Evolutionary conservation across 805 yeast genomes (phyloP), one percentile per base, ranked within the genome.

Genomic region (Kodamaea neixiangensis): DNA sequence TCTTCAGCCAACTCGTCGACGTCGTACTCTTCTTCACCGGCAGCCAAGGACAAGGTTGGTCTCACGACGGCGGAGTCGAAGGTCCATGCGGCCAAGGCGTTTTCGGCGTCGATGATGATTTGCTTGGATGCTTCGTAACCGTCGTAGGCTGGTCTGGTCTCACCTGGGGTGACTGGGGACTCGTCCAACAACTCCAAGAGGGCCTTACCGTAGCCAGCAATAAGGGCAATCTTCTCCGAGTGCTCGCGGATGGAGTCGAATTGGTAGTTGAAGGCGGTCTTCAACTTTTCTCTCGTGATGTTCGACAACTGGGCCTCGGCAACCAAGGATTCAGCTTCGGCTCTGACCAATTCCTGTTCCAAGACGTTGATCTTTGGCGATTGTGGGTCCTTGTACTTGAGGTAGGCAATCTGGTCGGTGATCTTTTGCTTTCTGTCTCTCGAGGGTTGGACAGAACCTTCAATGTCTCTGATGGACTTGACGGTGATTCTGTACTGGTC

Each of bases 181-280:
- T 93, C 98, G 71, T 93, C 98, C 70, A 93, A 82, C 67, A 93
- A 84, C 80, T 94, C 98, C 68, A 94, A 81, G 60, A 93, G 78
- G 42, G 97, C 97, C 81, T 93, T 93, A 78, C 98, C 98, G 81
- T 94, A 94, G 67, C 97, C 97, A 63, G 98, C 97, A 77, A 93
- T 93, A 63, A 94, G 80, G 48, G 98, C 98, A 62, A 89, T 81
- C 79, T 94, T 94, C 81, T 94, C 98, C 63, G 97, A 83, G 72
- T 86, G 86, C 78, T 93, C 99, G 73, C 97, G 88, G 58, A 87
- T 78, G 52, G 97, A 89, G 71, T 94, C 98, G 64, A 93, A 93
- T 76, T 93, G 97, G 77, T 93, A 92, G 79, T 88, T 85, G 82
- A 89, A 94, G 49, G 97, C 96, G 59, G 97, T 94, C 86, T 94